Conservation (phyloP, 345 rosid genomes). For the Citrus sinensis region DNA sequence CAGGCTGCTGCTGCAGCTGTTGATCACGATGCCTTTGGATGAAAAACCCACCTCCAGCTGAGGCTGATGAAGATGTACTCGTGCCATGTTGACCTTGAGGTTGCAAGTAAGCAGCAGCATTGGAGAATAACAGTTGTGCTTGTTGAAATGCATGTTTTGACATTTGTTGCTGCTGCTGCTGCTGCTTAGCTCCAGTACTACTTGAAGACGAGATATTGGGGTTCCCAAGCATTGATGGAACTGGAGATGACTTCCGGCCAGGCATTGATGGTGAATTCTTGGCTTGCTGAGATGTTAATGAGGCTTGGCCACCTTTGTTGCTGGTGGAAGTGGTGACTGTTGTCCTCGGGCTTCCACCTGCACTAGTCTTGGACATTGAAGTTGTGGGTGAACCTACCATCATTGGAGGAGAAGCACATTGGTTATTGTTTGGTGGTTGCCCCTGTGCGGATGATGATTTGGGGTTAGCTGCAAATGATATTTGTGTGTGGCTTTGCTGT, state of each 20-base stretch:
- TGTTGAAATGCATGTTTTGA: conserved; percentile 60
- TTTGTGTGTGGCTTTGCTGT: conserved; percentile 62
- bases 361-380: conserved; percentile 66
- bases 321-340: conserved; percentile 49
- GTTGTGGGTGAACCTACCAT: conserved; percentile 78
- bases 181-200: conserved; percentile 56
- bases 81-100: conserved; percentile 51
- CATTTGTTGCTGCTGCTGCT: conserved; percentile 41
- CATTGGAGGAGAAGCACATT: conserved; percentile 61
- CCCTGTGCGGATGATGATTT: conserved; percentile 50
- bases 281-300: conserved; percentile 58
- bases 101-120: conserved; percentile 48
- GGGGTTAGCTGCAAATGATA: conserved; percentile 74
- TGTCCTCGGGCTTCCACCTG: conserved; percentile 91
- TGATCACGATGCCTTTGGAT: conserved; percentile 64
- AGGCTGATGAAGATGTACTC: conserved; percentile 31
- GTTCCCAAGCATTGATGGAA: conserved; percentile 68
- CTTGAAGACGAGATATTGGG: conserved; percentile 45
- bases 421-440: conserved; percentile 51
- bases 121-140: conserved; percentile 53
- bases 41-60: conserved; percentile 47
- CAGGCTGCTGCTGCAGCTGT: conserved; percentile 43
- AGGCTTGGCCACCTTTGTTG: conserved; percentile 70
- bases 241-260: conserved; percentile 52
- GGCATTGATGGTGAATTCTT: conserved; percentile 60